These are phyloP conservation scores for Alternaria longipes DNA, from an alignment of 2,329 filamentous ascomycete genomes.

Conservation along the genomic window DNA sequence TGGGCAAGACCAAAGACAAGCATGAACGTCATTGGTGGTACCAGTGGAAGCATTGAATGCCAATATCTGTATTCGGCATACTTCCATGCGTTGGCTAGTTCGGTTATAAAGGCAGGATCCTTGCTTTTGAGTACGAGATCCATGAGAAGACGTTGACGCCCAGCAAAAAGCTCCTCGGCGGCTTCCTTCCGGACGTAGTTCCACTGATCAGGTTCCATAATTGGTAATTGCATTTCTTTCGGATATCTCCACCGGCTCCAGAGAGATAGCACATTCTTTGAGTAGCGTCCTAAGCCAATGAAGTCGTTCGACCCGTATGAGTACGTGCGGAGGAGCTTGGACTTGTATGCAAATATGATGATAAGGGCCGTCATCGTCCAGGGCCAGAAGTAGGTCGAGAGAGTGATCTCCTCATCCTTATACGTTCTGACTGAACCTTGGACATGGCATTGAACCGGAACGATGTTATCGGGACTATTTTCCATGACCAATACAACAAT, in stretches of 20 bases:
- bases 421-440: background rate
- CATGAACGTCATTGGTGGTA: no score
- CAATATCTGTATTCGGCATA: no score
- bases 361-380: constrained; percentile 9
- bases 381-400: background rate
- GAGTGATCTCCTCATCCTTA: background rate
- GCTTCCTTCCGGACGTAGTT: no score
- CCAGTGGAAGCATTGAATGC: no score
- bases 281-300: background rate
- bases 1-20: no score
- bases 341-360: constrained; percentile 5
- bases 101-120: no score
- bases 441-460: background rate
- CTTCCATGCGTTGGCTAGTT: no score
- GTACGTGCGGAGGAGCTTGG: background rate
- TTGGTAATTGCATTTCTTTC: background rate
- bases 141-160: no score
- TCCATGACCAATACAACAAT: background rate
- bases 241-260: background rate
- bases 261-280: background rate
- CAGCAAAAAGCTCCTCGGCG: no score
- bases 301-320: background rate
- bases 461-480: background rate
- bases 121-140: no score
- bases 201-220: no score